A percentile compares a stretch with the other conserved stretches of the same genome.
Conservation (phyloP, 169 alveolate genomes). For the Eimeria necatrix region DNA sequence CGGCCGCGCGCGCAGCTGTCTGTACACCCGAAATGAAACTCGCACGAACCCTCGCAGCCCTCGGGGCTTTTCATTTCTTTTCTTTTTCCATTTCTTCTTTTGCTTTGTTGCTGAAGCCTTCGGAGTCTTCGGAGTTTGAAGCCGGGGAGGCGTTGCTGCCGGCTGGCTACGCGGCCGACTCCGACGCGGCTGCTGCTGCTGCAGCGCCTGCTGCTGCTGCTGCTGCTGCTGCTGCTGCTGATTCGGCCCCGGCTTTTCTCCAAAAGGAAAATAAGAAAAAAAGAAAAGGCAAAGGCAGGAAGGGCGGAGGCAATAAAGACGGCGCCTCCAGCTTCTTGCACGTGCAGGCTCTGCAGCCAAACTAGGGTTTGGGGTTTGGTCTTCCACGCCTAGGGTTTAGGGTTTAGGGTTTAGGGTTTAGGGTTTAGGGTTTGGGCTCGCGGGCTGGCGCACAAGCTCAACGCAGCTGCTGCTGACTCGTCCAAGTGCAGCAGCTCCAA, state of each 20-base stretch:
- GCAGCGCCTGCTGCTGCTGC: neutral
- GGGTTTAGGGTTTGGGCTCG: conserved; percentile 20
- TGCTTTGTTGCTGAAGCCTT: too few species aligned
- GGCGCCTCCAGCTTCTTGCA: neutral
- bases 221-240: neutral
- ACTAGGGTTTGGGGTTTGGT: neutral
- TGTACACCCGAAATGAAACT: too few species aligned
- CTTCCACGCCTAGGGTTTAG: conserved; percentile 1
- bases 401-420: conserved; percentile 27
- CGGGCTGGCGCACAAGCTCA: neutral
- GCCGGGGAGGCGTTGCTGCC: too few species aligned
- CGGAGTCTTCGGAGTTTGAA: too few species aligned
- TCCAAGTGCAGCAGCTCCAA: neutral
- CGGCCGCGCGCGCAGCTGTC: too few species aligned
- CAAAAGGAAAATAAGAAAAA: too few species aligned
- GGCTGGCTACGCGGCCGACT: too few species aligned
- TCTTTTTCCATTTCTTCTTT: too few species aligned
- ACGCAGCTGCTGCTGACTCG: neutral
- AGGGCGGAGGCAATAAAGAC: neutral
- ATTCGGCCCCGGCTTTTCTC: neutral
- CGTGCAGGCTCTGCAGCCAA: neutral
- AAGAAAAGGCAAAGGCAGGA: too few species aligned
- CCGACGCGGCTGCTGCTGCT: too few species aligned
- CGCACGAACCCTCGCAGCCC: too few species aligned
- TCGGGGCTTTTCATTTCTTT: too few species aligned